Conservation (phyloP, 345 rosid genomes). For the Atalantia buxifolia region DNA sequence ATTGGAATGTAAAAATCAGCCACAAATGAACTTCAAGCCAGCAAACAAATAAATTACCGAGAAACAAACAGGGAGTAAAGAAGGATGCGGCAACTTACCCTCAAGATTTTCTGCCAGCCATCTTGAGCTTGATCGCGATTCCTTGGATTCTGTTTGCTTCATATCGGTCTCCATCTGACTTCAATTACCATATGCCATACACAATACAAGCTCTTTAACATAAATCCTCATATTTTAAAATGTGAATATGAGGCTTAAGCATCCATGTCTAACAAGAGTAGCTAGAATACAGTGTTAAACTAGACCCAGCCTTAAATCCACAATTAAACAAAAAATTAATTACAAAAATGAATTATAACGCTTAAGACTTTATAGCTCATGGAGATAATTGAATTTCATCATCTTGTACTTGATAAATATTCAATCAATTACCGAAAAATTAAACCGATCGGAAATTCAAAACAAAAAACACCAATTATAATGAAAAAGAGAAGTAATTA, state of each 20-base stretch:
- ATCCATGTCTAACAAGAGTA: background rate
- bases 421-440: too few species aligned
- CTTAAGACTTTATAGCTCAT: background rate
- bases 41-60: background rate
- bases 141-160: constrained; percentile 9
- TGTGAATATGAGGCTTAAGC: background rate
- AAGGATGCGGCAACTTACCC: constrained; percentile 34
- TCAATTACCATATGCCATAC: background rate
- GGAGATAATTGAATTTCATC: background rate
- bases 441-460: background rate
- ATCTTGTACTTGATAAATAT: too few species aligned
- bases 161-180: constrained; percentile 16
- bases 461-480: background rate
- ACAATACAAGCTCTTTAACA: background rate
- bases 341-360: background rate
- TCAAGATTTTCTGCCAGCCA: constrained; percentile 50
- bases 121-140: constrained; percentile 28
- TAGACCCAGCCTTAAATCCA: background rate
- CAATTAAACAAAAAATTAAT: background rate
- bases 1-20: background rate
- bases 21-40: background rate
- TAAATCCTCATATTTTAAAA: background rate
- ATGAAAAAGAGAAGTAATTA: too few species aligned
- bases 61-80: background rate
- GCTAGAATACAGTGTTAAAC: background rate